Percentiles rank a stretch among this genome's conserved stretches.
phyloP scores from a whole-genome alignment of 768 basidiomycete species.

The Candolleomyces aberdarensis region DNA sequence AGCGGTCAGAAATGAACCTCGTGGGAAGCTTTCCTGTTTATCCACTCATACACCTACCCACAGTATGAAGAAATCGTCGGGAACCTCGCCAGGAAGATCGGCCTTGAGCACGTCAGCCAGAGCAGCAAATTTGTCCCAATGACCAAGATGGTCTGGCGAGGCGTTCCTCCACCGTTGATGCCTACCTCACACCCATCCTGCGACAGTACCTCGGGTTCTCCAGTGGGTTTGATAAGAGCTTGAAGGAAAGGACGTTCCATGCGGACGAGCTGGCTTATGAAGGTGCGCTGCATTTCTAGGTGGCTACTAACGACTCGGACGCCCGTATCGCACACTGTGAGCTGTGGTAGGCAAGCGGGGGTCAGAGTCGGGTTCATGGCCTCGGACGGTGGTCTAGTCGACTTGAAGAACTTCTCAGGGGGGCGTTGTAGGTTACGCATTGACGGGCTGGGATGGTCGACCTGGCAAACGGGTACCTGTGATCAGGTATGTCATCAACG shows the following conservation, averaged over 20 bases:
- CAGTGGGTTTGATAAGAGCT: constrained; percentile 74
- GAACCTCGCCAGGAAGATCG: constrained; percentile 67
- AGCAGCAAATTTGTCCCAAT: constrained; percentile 86
- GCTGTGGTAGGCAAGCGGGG: constrained; percentile 28
- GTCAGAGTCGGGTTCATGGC: constrained; percentile 94
- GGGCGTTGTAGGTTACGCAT: constrained; percentile 92
- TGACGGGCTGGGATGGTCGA: constrained; percentile 85
- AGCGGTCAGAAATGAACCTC: too few species aligned
- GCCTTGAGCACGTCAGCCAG: constrained; percentile 89
- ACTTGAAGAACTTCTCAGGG: constrained; percentile 87
- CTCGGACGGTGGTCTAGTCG: constrained; percentile 84
- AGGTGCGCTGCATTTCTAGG: neutral
- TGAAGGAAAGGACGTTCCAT: constrained; percentile 40
- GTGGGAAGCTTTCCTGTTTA: too few species aligned
- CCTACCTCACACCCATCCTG: constrained; percentile 91
- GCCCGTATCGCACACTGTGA: neutral
- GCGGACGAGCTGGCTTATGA: neutral
- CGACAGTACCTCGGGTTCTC: constrained; percentile 88
- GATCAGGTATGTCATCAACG: constrained; percentile 63
- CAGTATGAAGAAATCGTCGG: constrained; percentile 80
- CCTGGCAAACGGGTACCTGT: constrained; percentile 45
- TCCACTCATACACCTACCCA: constrained; percentile 91
- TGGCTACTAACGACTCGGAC: neutral
- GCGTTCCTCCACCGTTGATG: constrained; percentile 93
- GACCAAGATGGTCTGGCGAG: constrained; percentile 95